phyloP scores from a whole-genome alignment of 306 rosid species.

The Malus sylvestris region DNA sequence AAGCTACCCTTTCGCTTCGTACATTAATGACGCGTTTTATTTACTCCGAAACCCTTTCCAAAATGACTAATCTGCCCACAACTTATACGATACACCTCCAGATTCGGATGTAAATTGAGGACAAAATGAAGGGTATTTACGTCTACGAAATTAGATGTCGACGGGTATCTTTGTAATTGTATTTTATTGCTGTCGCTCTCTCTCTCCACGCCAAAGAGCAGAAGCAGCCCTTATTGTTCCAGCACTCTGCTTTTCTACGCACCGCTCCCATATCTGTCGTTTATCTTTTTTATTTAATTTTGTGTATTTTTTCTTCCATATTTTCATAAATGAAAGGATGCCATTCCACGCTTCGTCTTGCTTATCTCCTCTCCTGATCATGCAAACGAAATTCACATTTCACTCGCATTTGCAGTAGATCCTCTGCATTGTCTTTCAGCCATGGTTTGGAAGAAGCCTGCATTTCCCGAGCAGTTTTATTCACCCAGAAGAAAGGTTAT shows the following conservation, averaged over 20 bases:
- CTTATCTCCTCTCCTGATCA: background rate
- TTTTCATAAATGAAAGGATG: background rate
- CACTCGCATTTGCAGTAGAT: background rate
- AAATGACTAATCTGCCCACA: background rate
- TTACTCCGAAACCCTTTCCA: background rate
- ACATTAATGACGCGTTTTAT: background rate
- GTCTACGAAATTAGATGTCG: background rate
- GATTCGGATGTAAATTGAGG: background rate
- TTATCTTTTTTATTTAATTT: background rate
- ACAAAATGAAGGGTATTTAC: background rate
- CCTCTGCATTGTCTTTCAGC: background rate
- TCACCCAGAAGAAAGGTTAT: conserved; percentile 47
- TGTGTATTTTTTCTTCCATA: background rate
- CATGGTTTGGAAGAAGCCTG: conserved; percentile 54
- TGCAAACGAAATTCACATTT: background rate
- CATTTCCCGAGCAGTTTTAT: conserved; percentile 38
- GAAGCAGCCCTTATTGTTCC: background rate
- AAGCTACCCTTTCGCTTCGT: background rate
- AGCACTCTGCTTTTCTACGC: background rate
- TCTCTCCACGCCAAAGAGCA: background rate
- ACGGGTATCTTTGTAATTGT: background rate
- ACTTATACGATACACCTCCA: background rate
- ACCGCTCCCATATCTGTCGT: background rate
- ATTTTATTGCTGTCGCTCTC: background rate
- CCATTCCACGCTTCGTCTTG: background rate